Evolutionary conservation across 306 rosid species (phyloP), one percentile per base, ranked within the genome.

Genomic region (Cicer cuneatum): DNA sequence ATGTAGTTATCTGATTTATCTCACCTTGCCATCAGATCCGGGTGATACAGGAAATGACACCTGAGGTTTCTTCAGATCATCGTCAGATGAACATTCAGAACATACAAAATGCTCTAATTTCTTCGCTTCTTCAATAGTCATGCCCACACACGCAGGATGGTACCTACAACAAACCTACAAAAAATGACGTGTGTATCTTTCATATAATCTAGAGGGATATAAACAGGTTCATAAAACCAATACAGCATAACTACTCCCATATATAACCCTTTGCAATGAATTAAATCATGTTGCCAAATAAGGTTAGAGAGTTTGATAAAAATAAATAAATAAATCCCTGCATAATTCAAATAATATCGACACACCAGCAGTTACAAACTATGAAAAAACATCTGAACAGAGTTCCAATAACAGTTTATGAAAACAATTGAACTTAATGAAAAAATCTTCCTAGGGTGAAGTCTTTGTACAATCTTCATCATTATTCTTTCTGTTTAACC

Each of bases 131-230:
- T 91, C 93, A 12, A 82, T 88, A 35, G 96, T 91, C 91, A 91
- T 91, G 76, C 85, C 91, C 83, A 93, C 94, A 21, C 98, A 93
- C 54, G 97, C 96, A 58, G 97, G 98, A 88, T 93, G 98, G 73
- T 89, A 93, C 98, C 98, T 93, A 72, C 59, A 82, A 74, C 54
- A 72, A 76, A 62, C 72, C 59, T 29, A 81, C 47, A 63, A 76
- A 72, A 33, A 72, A 78, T 78, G 79, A 70, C 67, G 65, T 37
- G 59, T 42, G 71, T 67, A 69, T 63, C 80, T 62, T 54, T 38
- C 68, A 64, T 57, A 73, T 59, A 80, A 69, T 43, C 47, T 66
- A 73, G 10, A 46, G 47, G 52, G 11, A 49, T 13, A 60, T 8
- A 62, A 45, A 49, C 40, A 72, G 40, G 15, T 37, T 57, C 41